Evolutionary conservation across 805 yeast species (phyloP).

Genomic region (Sugiyamaella marilandica): DNA sequence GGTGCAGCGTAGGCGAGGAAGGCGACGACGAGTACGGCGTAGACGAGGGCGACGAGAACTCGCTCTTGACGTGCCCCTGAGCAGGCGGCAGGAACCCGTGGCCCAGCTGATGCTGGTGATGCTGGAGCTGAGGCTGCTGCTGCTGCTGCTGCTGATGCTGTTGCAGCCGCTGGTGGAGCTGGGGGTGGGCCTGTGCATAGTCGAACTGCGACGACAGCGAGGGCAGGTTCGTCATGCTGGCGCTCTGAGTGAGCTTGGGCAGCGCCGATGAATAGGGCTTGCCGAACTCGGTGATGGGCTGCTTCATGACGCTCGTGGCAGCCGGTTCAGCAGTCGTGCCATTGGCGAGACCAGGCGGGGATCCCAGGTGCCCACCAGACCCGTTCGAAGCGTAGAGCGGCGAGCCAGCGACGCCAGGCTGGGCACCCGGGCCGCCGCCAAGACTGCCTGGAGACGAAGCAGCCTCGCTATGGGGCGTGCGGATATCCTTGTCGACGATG

Average conservation of each 20-base stretch:
- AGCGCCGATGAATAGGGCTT: conserved; percentile 9
- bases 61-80: conserved; percentile 14
- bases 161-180: conserved; percentile 1
- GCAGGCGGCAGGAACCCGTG: conserved; percentile 4
- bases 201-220: conserved; percentile 7
- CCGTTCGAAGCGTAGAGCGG: background rate
- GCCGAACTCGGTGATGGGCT: conserved; percentile 11
- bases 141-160: conserved; percentile 3
- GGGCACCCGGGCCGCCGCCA: conserved; percentile 2
- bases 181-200: background rate
- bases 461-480: background rate
- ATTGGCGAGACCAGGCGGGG: background rate
- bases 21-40: conserved; percentile 26
- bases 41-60: conserved; percentile 20
- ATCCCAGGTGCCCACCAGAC: background rate
- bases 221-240: conserved; percentile 16
- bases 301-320: conserved; percentile 5
- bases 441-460: conserved; percentile 1
- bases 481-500: conserved; percentile 10
- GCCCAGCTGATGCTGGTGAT: conserved; percentile 15
- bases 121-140: background rate
- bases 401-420: background rate
- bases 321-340: background rate
- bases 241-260: conserved; percentile 12
- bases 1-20: conserved; percentile 22